Base-by-base conservation (phyloP, 208 protist species). In the Wallacemonas collosoma region DNA sequence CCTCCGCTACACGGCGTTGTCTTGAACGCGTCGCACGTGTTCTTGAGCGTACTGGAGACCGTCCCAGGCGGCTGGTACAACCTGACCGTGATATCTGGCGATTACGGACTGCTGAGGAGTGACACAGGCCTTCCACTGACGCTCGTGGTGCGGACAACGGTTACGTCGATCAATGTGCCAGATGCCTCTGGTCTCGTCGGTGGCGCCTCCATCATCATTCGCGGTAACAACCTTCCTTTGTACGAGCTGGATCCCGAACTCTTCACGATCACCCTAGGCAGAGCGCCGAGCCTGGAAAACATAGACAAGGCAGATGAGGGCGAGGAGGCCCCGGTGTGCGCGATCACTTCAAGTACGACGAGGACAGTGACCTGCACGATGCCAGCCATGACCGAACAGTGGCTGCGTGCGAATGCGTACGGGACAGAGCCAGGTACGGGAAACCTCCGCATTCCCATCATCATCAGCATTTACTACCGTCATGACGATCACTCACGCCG, bases 51-150 rank as follows among this genome's bases (percentile, higher is more conserved):
- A 55, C 72, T 73, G 17, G 67, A 68, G 4, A 71, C 75, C 35
- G 72, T 76, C 0, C 81, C 81, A 5, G 75, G 74, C 35, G 81
- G 81, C 55, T 80, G 75, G 75, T 82, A 77, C 68, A 76, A 74
- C 72, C 6, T 82, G 6, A 79, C 65, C 15, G 66, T 86, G 60
- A 48, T 62, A 4, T 76, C 77, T 2, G 72, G 72, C n/a, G 72
- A 79, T 57, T 40, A 53, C 6, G 81, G 81, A 1, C 68, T 68
- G 9, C 68, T 80, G 36, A 73, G 66, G 44, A 70, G 80, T 36
- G 62, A 57, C 65, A 80, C 76, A 51, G 77, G 74, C 2, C 6
- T 12, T 38, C 60, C 60, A 9, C 68, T 86, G 3, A 76, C 81
- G 7, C 44, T 86, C 17, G 77, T 71, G 41, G 66, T 86, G 1